phyloP scores from a whole-genome alignment of 352 stramenopile species.

The Phytophthora citricola region DNA sequence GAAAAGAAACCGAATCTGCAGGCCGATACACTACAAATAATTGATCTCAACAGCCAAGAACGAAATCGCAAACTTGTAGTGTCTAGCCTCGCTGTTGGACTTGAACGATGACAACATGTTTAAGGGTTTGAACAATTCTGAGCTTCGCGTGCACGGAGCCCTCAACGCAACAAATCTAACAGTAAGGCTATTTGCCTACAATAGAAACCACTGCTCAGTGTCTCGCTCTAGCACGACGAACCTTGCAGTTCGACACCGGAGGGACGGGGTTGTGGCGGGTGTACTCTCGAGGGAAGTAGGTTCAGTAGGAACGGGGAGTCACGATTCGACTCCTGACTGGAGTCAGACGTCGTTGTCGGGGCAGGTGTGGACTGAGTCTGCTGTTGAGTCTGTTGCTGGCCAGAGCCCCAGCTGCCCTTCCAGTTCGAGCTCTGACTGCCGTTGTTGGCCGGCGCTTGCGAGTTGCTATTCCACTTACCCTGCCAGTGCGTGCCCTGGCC shows the following conservation, averaged over 20 bases:
- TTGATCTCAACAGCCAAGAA: too few relatives aligned
- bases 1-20: too few relatives aligned
- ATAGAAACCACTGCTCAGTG: conserved; percentile 18
- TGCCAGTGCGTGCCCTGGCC: conserved; percentile 16
- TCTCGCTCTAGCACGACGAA: conserved; percentile 21
- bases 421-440: conserved; percentile 13
- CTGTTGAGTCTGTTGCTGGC: neutral
- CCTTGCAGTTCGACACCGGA: conserved; percentile 31
- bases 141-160: conserved; percentile 19
- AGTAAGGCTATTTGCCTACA: conserved; percentile 28
- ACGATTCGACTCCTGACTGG: conserved; percentile 17
- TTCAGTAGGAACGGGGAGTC: conserved; percentile 20
- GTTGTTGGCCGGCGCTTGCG: neutral
- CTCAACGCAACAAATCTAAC: conserved; percentile 38
- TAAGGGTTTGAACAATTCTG: conserved; percentile 29
- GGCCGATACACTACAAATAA: too few relatives aligned
- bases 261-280: conserved; percentile 7
- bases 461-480: conserved; percentile 9
- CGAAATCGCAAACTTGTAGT: conserved; percentile 7
- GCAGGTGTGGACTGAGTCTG: conserved; percentile 19
- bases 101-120: conserved; percentile 35
- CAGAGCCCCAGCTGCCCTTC: conserved; percentile 7
- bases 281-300: conserved; percentile 10
- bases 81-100: conserved; percentile 19
- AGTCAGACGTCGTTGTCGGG: conserved; percentile 8